Evolutionary conservation across 192 early-diverging fungal species (phyloP).

Genomic region (Backusella parvicylindrica): DNA sequence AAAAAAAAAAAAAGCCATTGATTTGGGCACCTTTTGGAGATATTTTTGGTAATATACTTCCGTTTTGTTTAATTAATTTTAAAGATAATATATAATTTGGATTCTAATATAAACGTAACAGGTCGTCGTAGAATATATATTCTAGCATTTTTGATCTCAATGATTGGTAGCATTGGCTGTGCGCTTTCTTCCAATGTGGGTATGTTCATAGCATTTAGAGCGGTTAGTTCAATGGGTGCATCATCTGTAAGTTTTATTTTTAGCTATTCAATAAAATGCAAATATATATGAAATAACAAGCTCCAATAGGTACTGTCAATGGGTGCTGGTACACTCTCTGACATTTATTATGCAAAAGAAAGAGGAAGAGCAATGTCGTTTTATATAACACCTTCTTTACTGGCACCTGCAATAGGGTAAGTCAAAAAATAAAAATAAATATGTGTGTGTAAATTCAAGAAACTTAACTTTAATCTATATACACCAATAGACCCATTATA

Average conservation of each 20-base stretch:
- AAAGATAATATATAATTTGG: not conserved
- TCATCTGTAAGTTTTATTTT: conserved; percentile 19
- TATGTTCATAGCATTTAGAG: conserved; percentile 27
- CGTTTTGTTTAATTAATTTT: not conserved
- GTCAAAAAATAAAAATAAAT: not conserved
- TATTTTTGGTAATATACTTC: conserved; percentile 5
- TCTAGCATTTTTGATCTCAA: conserved; percentile 19
- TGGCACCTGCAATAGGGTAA: conserved; percentile 34
- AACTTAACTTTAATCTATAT: not conserved
- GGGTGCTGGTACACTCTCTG: conserved; percentile 37
- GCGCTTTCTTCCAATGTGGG: conserved; percentile 24
- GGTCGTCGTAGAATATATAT: conserved; percentile 29
- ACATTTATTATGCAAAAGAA: conserved; percentile 26
- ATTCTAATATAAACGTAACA: not conserved
- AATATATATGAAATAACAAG: not conserved
- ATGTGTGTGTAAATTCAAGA: not conserved
- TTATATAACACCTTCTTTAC: conserved; percentile 19
- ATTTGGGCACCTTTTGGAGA: too few species aligned
- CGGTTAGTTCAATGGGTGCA: conserved; percentile 26
- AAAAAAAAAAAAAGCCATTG: not conserved
- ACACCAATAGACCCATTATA: conserved; percentile 21
- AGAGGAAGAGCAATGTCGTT: conserved; percentile 32
- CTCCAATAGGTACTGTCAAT: conserved; percentile 20
- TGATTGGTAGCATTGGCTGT: conserved; percentile 23
- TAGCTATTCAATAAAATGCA: not conserved